These are phyloP conservation scores for Plasmopara viticola DNA, from an alignment of 352 stramenopile genomes.

Conservation along the genomic window DNA sequence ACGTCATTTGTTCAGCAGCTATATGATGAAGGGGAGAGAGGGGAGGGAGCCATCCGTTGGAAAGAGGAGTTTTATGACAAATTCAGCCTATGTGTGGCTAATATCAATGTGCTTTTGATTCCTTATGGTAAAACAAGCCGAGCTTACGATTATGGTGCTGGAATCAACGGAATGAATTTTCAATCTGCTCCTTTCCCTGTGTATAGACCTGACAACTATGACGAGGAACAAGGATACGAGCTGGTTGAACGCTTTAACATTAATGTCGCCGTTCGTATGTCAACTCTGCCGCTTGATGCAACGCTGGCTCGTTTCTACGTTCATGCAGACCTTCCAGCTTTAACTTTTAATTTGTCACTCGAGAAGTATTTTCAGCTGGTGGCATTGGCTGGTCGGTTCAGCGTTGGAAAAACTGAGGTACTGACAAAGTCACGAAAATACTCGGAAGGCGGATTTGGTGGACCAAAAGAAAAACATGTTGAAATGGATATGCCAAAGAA, in stretches of 20 bases:
- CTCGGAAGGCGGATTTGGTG: constrained; percentile 13
- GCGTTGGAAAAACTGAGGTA: constrained; percentile 23
- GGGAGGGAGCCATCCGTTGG: constrained; percentile 79
- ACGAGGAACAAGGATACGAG: constrained; percentile 63
- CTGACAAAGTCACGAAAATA: constrained; percentile 21
- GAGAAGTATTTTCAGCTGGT: constrained; percentile 80
- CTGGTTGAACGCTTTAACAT: constrained; percentile 83
- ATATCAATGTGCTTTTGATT: constrained; percentile 78
- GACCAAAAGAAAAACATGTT: constrained; percentile 8
- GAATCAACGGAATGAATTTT: constrained; percentile 21
- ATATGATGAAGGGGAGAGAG: constrained; percentile 80
- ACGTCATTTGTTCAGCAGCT: constrained; percentile 83
- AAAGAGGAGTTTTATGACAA: constrained; percentile 91
- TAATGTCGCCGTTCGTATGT: constrained; percentile 79
- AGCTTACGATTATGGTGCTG: constrained; percentile 16
- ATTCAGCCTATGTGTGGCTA: constrained; percentile 76
- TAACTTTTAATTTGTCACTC: constrained; percentile 82
- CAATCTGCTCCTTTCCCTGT: constrained; percentile 36
- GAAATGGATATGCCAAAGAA: constrained; percentile 4
- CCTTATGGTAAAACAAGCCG: constrained; percentile 51
- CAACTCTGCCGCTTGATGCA: constrained; percentile 76
- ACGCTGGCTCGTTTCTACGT: constrained; percentile 80
- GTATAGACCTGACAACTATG: constrained; percentile 35
- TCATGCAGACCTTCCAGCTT: constrained; percentile 70
- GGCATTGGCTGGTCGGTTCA: constrained; percentile 55